Percentiles rank a stretch among this genome's conserved stretches.
Evolutionary conservation across 495 filamentous ascomycete genomes (phyloP).

Genomic region (Echria macrotheca): DNA sequence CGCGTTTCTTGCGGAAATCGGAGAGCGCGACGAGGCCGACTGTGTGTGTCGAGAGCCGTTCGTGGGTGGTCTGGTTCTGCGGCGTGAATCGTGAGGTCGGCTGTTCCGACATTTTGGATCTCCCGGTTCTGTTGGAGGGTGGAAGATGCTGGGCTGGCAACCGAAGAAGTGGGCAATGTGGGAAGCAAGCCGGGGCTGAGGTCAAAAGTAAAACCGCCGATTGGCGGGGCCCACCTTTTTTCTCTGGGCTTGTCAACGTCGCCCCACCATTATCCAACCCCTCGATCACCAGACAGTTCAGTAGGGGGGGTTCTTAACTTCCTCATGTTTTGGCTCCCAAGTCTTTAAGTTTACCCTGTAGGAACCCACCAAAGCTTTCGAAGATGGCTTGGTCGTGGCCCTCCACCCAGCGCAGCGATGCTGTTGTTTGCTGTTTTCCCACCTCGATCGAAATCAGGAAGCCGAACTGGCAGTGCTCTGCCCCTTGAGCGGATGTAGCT

Average conservation of each 20-base stretch:
- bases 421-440: slow-evolving; percentile 16
- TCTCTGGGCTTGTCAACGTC: not conserved
- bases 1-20: slow-evolving; percentile 95
- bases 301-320: too few species aligned
- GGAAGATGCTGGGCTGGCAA: not conserved
- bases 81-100: slow-evolving; percentile 62
- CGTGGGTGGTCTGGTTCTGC: slow-evolving; percentile 75
- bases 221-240: not conserved
- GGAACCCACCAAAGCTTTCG: slow-evolving; percentile 82
- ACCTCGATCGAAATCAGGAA: slow-evolving; percentile 22
- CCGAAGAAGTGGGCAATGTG: too few species aligned
- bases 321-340: not conserved
- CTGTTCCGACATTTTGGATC: slow-evolving; percentile 28
- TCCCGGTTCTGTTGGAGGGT: not conserved
- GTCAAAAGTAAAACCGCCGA: too few species aligned
- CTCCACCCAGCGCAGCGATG: slow-evolving; percentile 66
- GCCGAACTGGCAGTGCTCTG: slow-evolving; percentile 19
- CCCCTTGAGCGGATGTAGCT: not conserved
- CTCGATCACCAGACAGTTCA: too few species aligned
- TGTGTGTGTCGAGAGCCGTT: slow-evolving; percentile 86
- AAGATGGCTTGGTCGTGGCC: slow-evolving; percentile 72
- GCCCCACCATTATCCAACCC: too few species aligned
- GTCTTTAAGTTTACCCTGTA: slow-evolving; percentile 33
- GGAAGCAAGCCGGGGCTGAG: too few species aligned
- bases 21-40: slow-evolving; percentile 87